Conservation (phyloP, 192 early-diverging fungal genomes). For the Entomortierella parvispora region DNA sequence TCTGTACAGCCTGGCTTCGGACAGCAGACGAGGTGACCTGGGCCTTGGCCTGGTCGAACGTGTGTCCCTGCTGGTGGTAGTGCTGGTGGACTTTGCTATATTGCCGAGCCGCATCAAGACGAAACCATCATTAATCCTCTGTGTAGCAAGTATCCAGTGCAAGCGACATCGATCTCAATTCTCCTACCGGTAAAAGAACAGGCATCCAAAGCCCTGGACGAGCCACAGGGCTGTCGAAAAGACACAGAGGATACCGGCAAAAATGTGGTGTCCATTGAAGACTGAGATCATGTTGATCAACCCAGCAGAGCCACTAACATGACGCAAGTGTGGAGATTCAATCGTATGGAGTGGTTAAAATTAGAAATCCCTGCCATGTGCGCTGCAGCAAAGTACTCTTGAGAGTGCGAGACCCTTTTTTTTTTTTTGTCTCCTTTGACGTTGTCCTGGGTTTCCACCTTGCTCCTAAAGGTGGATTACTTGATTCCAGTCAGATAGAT, state of each 20-base stretch:
- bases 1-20: slow-evolving; percentile 60
- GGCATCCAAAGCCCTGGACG: slow-evolving; percentile 41
- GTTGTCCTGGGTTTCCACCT: too few species aligned
- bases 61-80: slow-evolving; percentile 75
- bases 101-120: slow-evolving; percentile 24
- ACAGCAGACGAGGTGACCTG: slow-evolving; percentile 54
- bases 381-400: too few species aligned
- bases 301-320: slow-evolving; percentile 74
- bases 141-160: too few species aligned
- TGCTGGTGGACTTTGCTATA: slow-evolving; percentile 70
- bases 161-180: too few species aligned
- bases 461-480: too few species aligned
- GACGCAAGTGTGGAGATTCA: neutral
- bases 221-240: slow-evolving; percentile 64
- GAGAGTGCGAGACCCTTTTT: too few species aligned
- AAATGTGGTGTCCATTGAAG: slow-evolving; percentile 74
- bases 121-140: too few species aligned
- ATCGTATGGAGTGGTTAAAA: neutral
- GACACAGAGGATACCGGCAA: slow-evolving; percentile 68
- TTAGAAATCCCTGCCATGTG: too few species aligned
- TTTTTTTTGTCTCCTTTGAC: too few species aligned
- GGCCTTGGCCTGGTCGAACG: slow-evolving; percentile 75
- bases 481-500: too few species aligned
- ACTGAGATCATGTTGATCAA: slow-evolving; percentile 82
- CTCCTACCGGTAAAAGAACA: slow-evolving; percentile 44